Evolutionary conservation across 257 asterid species (phyloP), one percentile per base, ranked within the genome.

Genomic region (Paulownia fortunei): DNA sequence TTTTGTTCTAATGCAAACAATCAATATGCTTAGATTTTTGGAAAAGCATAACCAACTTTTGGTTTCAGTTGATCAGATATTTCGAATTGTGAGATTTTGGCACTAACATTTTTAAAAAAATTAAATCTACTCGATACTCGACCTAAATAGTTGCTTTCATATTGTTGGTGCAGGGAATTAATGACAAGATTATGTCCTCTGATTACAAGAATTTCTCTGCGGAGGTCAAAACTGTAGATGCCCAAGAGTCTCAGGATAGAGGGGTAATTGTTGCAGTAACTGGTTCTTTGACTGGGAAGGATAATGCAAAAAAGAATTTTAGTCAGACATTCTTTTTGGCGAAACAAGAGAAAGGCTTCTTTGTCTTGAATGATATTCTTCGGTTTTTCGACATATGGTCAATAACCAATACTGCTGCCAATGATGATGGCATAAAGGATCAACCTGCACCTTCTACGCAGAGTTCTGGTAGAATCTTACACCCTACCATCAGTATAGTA

Each of bases 311-410:
- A 68, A 86, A 19, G 77, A 69, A 68, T 32, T 88, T 91, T 41
- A 21, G 18, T 44, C 98, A 94, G 30, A 87, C 91, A 1, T 94
- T 92, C 74, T 84, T 92, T 24, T 79, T 94, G 63, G 94, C 93
- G 6, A 81, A 79, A 76, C 91, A 90, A 44, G 86, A 79, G 24
- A 88, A 8, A 0, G 90, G 92, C 9, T 91, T 32, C 75, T 92
- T 30, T 63, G 91, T 94, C 15, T 65, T 80, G 84, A 94, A 94
- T 23, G 97, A 94, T 46, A 86, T 89, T 44, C 87, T 90, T 16
- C 81, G 74, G 15, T 13, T 79, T 65, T 21, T 73, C 3, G 76
- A 89, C 37, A 70, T 52, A 18, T 39, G 49, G 56, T 2, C 80
- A 3, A 39, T 23, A 18, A 37, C 52, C 54, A 23, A 8, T 49